Percentiles rank a stretch among this genome's conserved stretches.
phyloP scores from a whole-genome alignment of 768 basidiomycete genomes.

The Agaricus blazei region DNA sequence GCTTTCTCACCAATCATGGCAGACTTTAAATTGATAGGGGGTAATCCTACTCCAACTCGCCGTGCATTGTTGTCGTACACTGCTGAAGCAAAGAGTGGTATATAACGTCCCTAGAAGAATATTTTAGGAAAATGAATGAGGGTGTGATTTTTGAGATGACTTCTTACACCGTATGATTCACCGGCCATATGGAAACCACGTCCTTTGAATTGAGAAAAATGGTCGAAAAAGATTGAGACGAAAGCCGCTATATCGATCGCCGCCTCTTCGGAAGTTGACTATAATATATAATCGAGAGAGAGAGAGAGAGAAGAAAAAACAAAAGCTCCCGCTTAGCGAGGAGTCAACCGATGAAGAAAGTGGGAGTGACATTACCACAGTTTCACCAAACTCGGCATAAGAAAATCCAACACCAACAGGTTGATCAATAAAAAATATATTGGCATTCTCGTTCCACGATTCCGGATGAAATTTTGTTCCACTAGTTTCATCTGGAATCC shows the following conservation, averaged over 20 bases:
- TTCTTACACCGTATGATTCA: slow-evolving; percentile 57
- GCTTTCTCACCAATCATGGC: slow-evolving; percentile 57
- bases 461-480: slow-evolving; percentile 48
- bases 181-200: slow-evolving; percentile 61
- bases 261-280: slow-evolving; percentile 60
- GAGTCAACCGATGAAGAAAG: too few relatives aligned
- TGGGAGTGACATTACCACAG: slow-evolving; percentile 33
- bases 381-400: slow-evolving; percentile 61
- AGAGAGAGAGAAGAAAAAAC: too few relatives aligned
- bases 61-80: slow-evolving; percentile 67
- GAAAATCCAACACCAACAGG: slow-evolving; percentile 60
- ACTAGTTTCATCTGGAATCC: slow-evolving; percentile 44
- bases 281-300: slow-evolving; percentile 25
- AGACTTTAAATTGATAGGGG: slow-evolving; percentile 59
- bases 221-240: slow-evolving; percentile 67
- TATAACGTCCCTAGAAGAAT: slow-evolving; percentile 51
- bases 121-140: too few relatives aligned
- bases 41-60: slow-evolving; percentile 45
- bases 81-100: slow-evolving; percentile 70
- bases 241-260: slow-evolving; percentile 68
- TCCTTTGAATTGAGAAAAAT: slow-evolving; percentile 66
- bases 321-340: too few relatives aligned
- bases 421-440: slow-evolving; percentile 59
- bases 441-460: slow-evolving; percentile 68
- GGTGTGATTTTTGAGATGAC: too few relatives aligned